These are phyloP conservation scores for Mimosa bimucronata DNA, from an alignment of 306 rosid genomes.

Conservation along the genomic window DNA sequence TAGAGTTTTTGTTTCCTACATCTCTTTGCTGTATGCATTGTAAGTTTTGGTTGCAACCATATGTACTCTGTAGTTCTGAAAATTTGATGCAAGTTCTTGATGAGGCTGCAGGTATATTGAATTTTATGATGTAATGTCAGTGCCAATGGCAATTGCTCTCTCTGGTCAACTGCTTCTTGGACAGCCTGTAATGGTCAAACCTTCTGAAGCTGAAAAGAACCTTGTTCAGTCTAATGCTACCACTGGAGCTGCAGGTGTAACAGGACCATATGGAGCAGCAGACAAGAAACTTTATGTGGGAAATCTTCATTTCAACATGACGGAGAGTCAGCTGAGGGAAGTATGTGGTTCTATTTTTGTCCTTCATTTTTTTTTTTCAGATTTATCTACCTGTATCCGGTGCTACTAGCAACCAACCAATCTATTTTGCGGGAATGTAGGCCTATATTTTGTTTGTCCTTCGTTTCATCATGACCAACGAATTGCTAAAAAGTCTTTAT, in stretches of 20 bases:
- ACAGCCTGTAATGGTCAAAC: constrained; percentile 98
- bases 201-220: constrained; percentile 99
- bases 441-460: no score
- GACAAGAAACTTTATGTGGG: constrained; percentile 97
- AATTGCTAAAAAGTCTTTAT: not conserved
- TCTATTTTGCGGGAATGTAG: no score
- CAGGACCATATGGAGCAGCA: constrained; percentile 92
- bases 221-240: constrained; percentile 89
- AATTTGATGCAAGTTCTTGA: constrained; percentile 55
- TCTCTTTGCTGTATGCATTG: constrained; percentile 84
- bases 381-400: no score
- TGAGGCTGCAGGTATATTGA: constrained; percentile 95
- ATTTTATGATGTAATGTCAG: constrained; percentile 97
- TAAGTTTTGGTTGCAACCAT: constrained; percentile 61
- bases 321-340: constrained; percentile 92
- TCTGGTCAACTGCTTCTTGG: constrained; percentile 95
- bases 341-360: constrained; percentile 54
- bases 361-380: no score
- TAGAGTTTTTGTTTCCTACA: constrained; percentile 80
- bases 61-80: constrained; percentile 43
- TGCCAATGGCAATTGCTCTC: constrained; percentile 99
- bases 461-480: no score
- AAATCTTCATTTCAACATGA: constrained; percentile 97
- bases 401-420: no score
- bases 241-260: constrained; percentile 67